phyloP scores from a whole-genome alignment of 2,329 filamentous ascomycete species.

The Pleomassaria siparia region DNA sequence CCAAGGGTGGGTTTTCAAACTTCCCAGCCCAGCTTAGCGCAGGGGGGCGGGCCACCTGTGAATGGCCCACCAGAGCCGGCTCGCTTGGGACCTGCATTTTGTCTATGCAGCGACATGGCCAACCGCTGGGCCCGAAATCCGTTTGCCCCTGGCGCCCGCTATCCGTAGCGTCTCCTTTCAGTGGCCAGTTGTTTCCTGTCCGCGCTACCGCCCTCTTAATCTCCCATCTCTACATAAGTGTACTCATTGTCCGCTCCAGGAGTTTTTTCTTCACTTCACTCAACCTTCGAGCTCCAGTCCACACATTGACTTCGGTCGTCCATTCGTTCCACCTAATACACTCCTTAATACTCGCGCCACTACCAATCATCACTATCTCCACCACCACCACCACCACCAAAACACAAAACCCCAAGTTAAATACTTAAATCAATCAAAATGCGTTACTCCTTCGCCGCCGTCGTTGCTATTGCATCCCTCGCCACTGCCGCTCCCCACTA shows the following conservation, averaged over 20 bases:
- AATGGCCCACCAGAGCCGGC: slow-evolving; percentile 30
- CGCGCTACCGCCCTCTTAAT: slow-evolving; percentile 41
- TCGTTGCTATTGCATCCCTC: slow-evolving; percentile 35
- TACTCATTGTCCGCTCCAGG: slow-evolving; percentile 36
- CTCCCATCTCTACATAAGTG: slow-evolving; percentile 42
- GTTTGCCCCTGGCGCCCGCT: slow-evolving; percentile 28
- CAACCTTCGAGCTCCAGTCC: slow-evolving; percentile 41
- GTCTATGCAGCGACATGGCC: slow-evolving; percentile 30
- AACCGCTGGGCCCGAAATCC: slow-evolving; percentile 29
- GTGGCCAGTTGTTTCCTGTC: slow-evolving; percentile 36
- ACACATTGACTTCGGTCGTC: slow-evolving; percentile 43
- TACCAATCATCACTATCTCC: background rate
- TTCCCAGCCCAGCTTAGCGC: slow-evolving; percentile 32
- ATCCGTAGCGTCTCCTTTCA: slow-evolving; percentile 33
- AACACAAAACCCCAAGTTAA: slow-evolving; percentile 27
- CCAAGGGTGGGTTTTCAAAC: slow-evolving; percentile 16
- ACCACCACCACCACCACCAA: slow-evolving; percentile 6
- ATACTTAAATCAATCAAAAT: slow-evolving; percentile 45
- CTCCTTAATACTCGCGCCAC: slow-evolving; percentile 12
- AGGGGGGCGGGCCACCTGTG: slow-evolving; percentile 22
- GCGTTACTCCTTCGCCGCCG: slow-evolving; percentile 39
- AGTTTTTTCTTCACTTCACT: slow-evolving; percentile 1
- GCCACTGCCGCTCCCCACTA: slow-evolving; percentile 35
- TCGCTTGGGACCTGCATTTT: slow-evolving; percentile 40
- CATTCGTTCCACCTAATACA: slow-evolving; percentile 46